Percentiles rank a stretch among this genome's conserved stretches.
Evolutionary conservation across 805 yeast species (phyloP).

Genomic region (Blastobotrys mokoenaii): DNA sequence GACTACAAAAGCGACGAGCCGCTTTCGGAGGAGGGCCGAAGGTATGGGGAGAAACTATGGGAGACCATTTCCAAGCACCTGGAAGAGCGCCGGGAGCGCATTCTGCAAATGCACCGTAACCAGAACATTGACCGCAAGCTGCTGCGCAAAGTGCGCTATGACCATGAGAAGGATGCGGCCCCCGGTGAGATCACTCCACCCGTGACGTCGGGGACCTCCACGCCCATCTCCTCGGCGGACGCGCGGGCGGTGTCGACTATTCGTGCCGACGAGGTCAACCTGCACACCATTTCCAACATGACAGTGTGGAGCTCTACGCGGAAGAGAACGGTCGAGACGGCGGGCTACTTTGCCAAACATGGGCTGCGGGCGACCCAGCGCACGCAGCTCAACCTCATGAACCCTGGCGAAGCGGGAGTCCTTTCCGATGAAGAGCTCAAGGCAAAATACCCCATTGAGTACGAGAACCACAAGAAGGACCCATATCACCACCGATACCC

Average conservation of each 20-base stretch:
- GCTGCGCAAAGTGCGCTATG: neutral
- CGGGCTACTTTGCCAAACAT: conserved; percentile 48
- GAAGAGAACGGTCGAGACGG: conserved; percentile 72
- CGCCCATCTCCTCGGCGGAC: conserved; percentile 18
- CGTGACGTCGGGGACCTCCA: conserved; percentile 24
- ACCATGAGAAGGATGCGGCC: neutral
- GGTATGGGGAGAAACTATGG: conserved; percentile 59
- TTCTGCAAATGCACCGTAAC: neutral
- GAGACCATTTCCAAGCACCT: conserved; percentile 41
- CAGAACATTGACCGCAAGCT: conserved; percentile 2
- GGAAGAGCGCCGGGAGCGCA: conserved; percentile 11
- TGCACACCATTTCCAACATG: conserved; percentile 50
- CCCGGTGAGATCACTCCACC: conserved; percentile 14
- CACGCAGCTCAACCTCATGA: conserved; percentile 75
- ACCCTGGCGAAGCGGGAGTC: conserved; percentile 82
- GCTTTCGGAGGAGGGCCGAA: conserved; percentile 58
- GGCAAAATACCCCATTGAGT: conserved; percentile 59
- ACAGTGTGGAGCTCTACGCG: conserved; percentile 96
- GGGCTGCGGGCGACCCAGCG: conserved; percentile 66
- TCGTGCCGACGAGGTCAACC: conserved; percentile 35
- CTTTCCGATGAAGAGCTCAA: conserved; percentile 53
- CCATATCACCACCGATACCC: conserved; percentile 92
- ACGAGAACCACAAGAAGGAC: conserved; percentile 53
- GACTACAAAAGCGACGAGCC: conserved; percentile 65
- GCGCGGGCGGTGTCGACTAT: conserved; percentile 19